Percentiles rank a stretch among this genome's conserved stretches.
These are phyloP conservation scores for Tricholoma bakamatsutake DNA, from an alignment of 768 basidiomycete genomes.

Conservation along the genomic window DNA sequence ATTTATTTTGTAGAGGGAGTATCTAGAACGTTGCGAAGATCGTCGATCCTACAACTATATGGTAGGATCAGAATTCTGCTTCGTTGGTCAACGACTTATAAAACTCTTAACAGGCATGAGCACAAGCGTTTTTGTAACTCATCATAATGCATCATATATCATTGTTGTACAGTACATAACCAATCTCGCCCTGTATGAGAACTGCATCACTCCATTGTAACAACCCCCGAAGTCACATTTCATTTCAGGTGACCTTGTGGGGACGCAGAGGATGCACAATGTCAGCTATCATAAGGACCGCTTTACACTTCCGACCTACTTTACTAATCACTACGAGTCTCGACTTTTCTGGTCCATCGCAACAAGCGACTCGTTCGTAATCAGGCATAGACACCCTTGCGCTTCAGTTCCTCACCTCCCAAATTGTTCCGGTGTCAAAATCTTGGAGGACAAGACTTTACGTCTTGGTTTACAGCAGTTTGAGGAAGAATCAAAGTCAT, in stretches of 20 bases:
- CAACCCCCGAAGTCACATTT: not conserved
- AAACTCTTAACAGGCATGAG: slow-evolving; percentile 14
- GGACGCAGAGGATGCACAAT: not conserved
- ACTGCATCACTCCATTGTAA: not conserved
- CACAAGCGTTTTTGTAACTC: slow-evolving; percentile 7
- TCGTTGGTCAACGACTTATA: not conserved
- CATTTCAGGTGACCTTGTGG: not conserved
- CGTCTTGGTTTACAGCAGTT: slow-evolving; percentile 8
- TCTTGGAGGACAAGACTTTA: slow-evolving; percentile 10
- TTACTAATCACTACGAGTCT: slow-evolving; percentile 14
- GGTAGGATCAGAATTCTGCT: slow-evolving; percentile 21
- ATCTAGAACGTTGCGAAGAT: slow-evolving; percentile 85
- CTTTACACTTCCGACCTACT: slow-evolving; percentile 17
- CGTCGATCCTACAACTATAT: slow-evolving; percentile 86
- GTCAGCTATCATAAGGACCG: slow-evolving; percentile 8
- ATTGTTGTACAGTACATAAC: not conserved
- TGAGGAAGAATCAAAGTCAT: slow-evolving; percentile 10
- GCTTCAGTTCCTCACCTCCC: slow-evolving; percentile 15
- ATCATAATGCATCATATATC: not conserved
- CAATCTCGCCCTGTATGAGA: not conserved
- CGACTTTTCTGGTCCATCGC: slow-evolving; percentile 13
- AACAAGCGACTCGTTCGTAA: slow-evolving; percentile 16
- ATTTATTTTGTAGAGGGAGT: slow-evolving; percentile 64
- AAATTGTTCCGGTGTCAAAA: slow-evolving; percentile 10
- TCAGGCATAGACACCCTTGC: slow-evolving; percentile 21